Conservation (phyloP, 257 asterid genomes). For the Solanum sitiens region DNA sequence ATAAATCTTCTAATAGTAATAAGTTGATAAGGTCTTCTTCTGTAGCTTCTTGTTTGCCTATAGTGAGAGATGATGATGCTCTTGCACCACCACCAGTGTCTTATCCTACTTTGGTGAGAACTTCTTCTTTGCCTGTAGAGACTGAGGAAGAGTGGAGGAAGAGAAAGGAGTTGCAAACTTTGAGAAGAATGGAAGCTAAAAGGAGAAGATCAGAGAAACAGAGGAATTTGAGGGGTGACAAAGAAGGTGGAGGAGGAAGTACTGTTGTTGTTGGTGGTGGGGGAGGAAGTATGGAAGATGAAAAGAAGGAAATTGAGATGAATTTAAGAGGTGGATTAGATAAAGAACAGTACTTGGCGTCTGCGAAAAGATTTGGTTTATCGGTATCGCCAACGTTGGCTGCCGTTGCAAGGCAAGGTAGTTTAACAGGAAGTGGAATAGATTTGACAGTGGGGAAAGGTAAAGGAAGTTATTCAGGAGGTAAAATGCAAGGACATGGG, state of each 20-base stretch:
- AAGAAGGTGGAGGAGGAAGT: conserved; percentile 9
- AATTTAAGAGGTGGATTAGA: conserved; percentile 49
- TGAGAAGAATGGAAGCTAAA: conserved; percentile 94
- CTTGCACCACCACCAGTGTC: conserved; percentile 26
- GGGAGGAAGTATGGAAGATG: conserved; percentile 34
- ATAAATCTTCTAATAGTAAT: conserved; percentile 25
- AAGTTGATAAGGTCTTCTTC: conserved; percentile 63
- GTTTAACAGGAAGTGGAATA: conserved; percentile 22
- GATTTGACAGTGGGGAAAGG: conserved; percentile 39
- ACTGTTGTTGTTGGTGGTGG: conserved; percentile 3
- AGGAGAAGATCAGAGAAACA: conserved; percentile 82
- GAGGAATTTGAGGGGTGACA: conserved; percentile 39
- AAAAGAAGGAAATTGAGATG: conserved; percentile 51
- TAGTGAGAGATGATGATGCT: conserved; percentile 46
- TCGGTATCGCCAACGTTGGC: conserved; percentile 20
- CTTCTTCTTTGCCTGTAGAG: conserved; percentile 83
- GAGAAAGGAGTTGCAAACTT: conserved; percentile 78
- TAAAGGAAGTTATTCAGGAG: conserved; percentile 25
- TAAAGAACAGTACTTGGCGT: conserved; percentile 36
- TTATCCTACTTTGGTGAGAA: conserved; percentile 41
- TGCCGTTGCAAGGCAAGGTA: conserved; percentile 13
- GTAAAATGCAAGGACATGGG: conserved; percentile 25
- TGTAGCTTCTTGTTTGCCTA: conserved; percentile 61
- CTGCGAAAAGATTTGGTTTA: conserved; percentile 30
- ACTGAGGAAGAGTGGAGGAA: conserved; percentile 92